A percentile compares a stretch with the other conserved stretches of the same genome.
Evolutionary conservation across 1,139 yeast genomes (phyloP).

Genomic region (Candida tunisiensis): DNA sequence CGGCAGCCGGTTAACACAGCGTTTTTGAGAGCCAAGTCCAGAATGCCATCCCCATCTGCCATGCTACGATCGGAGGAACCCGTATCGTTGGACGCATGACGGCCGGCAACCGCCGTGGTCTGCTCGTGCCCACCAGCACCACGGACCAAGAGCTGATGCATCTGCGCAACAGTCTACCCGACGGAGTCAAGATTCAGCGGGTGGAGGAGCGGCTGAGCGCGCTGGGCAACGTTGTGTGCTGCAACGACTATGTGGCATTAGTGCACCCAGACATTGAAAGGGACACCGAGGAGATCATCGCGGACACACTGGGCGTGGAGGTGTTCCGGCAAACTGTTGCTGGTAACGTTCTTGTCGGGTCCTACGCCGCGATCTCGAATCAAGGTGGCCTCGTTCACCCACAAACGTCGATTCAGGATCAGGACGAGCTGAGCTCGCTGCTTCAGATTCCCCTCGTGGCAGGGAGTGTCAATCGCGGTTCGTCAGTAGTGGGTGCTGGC

Average conservation of each 20-base stretch:
- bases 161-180: slow-evolving; percentile 94
- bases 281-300: slow-evolving; percentile 96
- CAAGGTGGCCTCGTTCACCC: slow-evolving; percentile 99
- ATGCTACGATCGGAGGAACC: slow-evolving; percentile 95
- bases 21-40: slow-evolving; percentile 94
- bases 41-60: slow-evolving; percentile 90
- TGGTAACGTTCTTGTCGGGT: slow-evolving; percentile 93
- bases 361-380: slow-evolving; percentile 86
- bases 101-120: slow-evolving; percentile 96
- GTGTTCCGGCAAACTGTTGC: slow-evolving; percentile 99
- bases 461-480: slow-evolving; percentile 97
- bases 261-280: slow-evolving; percentile 99
- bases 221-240: slow-evolving; percentile 92
- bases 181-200: slow-evolving; percentile 86
- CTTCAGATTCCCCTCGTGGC: slow-evolving; percentile 97
- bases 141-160: slow-evolving; percentile 99
- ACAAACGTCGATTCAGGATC: slow-evolving; percentile 92
- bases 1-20: too few relatives aligned
- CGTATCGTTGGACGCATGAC: slow-evolving; percentile 98
- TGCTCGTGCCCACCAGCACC: slow-evolving; percentile 93
- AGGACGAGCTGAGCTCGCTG: slow-evolving; percentile 89
- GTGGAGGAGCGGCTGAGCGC: slow-evolving; percentile 97
- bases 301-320: slow-evolving; percentile 98
- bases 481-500: slow-evolving; percentile 96
- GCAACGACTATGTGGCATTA: slow-evolving; percentile 96